A percentile compares a stretch with the other conserved stretches of the same genome.
phyloP scores from a whole-genome alignment of 2,329 filamentous ascomycete genomes.

The Lasiodiplodia sp. region DNA sequence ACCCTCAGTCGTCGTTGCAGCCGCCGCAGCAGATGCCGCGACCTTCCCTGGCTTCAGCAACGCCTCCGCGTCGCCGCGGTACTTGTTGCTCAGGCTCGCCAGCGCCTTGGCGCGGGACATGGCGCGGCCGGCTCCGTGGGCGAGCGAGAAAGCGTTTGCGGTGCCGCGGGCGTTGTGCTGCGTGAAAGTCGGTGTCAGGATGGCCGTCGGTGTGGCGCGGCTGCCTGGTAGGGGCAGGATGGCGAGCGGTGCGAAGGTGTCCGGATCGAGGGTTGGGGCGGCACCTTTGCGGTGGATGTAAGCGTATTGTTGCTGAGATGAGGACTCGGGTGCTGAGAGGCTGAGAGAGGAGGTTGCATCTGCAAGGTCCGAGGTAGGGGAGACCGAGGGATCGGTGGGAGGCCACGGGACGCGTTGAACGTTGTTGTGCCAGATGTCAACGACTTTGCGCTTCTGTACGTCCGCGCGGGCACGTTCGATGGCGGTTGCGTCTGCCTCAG shows the following conservation, averaged over 20 bases:
- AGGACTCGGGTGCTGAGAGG: not conserved
- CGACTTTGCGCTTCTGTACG: constrained; percentile 41
- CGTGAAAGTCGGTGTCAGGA: constrained; percentile 45
- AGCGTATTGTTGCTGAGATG: constrained; percentile 29
- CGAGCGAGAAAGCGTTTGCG: constrained; percentile 46
- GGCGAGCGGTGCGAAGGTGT: constrained; percentile 36
- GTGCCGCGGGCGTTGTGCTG: constrained; percentile 38
- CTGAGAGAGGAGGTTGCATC: not conserved
- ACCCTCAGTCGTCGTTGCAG: not conserved
- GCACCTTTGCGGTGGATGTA: constrained; percentile 51
- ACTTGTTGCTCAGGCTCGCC: constrained; percentile 42
- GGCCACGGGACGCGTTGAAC: constrained; percentile 44
- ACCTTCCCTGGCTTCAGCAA: constrained; percentile 37
- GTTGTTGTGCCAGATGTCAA: constrained; percentile 50
- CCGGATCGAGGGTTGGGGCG: constrained; percentile 41
- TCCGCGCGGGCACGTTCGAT: constrained; percentile 31
- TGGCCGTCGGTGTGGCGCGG: constrained; percentile 48
- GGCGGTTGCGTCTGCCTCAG: not conserved
- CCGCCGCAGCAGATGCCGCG: not conserved
- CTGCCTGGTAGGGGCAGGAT: constrained; percentile 49
- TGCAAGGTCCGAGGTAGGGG: not conserved
- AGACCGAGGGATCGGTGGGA: constrained; percentile 22
- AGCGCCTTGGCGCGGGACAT: constrained; percentile 49
- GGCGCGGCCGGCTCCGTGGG: constrained; percentile 48
- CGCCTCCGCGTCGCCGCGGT: constrained; percentile 39